phyloP scores from a whole-genome alignment of 2,329 filamentous ascomycete species.

The Pseudogymnoascus sp. region DNA sequence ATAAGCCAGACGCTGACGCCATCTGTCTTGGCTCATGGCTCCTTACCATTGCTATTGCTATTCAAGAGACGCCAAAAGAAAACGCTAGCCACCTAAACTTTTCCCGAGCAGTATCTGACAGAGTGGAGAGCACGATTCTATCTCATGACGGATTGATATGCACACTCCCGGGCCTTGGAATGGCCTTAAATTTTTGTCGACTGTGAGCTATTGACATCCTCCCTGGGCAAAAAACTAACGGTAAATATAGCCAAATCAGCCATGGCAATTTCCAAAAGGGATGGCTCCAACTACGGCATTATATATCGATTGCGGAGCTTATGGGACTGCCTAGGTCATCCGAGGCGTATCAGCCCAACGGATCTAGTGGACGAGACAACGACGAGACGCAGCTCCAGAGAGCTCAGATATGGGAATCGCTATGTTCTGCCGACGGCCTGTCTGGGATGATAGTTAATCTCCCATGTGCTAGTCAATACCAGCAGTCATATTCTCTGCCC shows the following conservation, averaged over 20 bases:
- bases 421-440: slow-evolving; percentile 29
- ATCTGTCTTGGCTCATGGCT: slow-evolving; percentile 25
- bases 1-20: slow-evolving; percentile 19
- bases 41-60: slow-evolving; percentile 25
- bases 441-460: slow-evolving; percentile 30
- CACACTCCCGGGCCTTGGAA: slow-evolving; percentile 28
- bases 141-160: slow-evolving; percentile 27
- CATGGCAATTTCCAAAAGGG: slow-evolving; percentile 30
- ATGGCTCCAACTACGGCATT: slow-evolving; percentile 32
- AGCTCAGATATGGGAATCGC: slow-evolving; percentile 28
- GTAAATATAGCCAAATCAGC: slow-evolving; percentile 24
- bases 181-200: slow-evolving; percentile 29
- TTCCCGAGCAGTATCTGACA: slow-evolving; percentile 22
- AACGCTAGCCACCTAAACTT: slow-evolving; percentile 13
- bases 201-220: slow-evolving; percentile 25
- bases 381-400: slow-evolving; percentile 17
- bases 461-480: slow-evolving; percentile 26
- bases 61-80: slow-evolving; percentile 21
- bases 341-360: slow-evolving; percentile 10
- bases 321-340: slow-evolving; percentile 29
- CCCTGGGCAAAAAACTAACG: not conserved
- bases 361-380: slow-evolving; percentile 10
- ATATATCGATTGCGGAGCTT: slow-evolving; percentile 33
- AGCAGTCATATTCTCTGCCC: slow-evolving; percentile 17
- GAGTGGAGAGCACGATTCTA: slow-evolving; percentile 25